phyloP scores from a whole-genome alignment of 2,329 filamentous ascomycete genomes.

The Fusarium succisae region DNA sequence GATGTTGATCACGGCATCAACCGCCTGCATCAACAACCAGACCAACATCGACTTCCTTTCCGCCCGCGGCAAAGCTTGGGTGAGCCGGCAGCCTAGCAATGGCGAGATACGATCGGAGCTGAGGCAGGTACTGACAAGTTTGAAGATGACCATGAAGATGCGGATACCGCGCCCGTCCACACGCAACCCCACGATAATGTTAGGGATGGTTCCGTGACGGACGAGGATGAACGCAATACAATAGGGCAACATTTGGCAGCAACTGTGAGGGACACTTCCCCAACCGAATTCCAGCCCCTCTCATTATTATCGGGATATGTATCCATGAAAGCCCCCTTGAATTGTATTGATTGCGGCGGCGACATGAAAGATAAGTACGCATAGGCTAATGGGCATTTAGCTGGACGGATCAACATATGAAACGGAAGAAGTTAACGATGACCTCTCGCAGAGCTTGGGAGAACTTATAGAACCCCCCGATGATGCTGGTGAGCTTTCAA shows the following conservation, averaged over 20 bases:
- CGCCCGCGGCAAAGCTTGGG: not conserved
- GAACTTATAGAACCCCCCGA: not conserved
- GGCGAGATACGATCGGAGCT: too few species aligned
- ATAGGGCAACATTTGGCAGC: not conserved
- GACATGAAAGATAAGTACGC: not conserved
- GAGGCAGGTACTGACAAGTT: not conserved
- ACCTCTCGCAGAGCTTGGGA: not conserved
- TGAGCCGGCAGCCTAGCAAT: not conserved
- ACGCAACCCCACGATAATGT: not conserved
- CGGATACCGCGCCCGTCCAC: not conserved
- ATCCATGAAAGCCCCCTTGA: not conserved
- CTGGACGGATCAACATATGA: not conserved
- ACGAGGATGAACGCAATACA: not conserved
- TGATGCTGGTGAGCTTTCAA: not conserved
- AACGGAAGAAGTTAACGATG: not conserved
- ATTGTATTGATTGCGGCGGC: not conserved
- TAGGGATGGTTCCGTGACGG: not conserved
- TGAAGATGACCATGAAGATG: not conserved
- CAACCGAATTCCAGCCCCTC: too few species aligned
- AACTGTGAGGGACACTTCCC: conserved; percentile 11
- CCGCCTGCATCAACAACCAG: not conserved
- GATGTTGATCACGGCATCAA: not conserved
- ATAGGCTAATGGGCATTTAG: conserved; percentile 10
- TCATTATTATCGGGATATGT: not conserved
- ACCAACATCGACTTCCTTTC: not conserved